These are phyloP conservation scores for Diaporthe vexans DNA, from an alignment of 2,329 filamentous ascomycete genomes.

Conservation along the genomic window DNA sequence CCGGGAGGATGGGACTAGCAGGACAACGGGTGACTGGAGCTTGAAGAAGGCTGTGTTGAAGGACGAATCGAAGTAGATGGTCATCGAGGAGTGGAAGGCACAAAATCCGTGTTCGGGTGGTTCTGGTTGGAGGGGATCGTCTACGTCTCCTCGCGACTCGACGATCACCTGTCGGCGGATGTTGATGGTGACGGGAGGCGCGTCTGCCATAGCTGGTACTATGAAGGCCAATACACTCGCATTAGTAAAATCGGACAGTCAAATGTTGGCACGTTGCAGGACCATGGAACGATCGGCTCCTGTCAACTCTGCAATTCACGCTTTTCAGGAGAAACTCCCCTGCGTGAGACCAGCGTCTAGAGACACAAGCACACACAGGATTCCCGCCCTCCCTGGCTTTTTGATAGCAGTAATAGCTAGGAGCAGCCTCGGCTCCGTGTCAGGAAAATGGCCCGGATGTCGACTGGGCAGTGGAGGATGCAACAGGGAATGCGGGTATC, in stretches of 20 bases:
- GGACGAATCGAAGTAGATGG: neutral
- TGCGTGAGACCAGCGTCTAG: neutral
- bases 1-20: neutral
- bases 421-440: neutral
- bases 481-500: no score
- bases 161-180: neutral
- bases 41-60: constrained; percentile 1
- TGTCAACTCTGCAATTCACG: neutral
- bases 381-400: neutral
- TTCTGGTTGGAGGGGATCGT: neutral
- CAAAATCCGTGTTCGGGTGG: neutral
- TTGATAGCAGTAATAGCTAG: neutral
- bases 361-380: constrained; percentile 5
- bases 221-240: no score
- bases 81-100: neutral
- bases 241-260: neutral
- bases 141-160: neutral
- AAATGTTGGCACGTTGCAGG: neutral
- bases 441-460: neutral
- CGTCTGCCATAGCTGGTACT: neutral
- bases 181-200: neutral
- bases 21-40: neutral
- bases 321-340: neutral
- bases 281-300: neutral
- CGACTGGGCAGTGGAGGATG: neutral